Evolutionary conservation across 768 basidiomycete species (phyloP).

Genomic region (Fomitopsis pulvina): DNA sequence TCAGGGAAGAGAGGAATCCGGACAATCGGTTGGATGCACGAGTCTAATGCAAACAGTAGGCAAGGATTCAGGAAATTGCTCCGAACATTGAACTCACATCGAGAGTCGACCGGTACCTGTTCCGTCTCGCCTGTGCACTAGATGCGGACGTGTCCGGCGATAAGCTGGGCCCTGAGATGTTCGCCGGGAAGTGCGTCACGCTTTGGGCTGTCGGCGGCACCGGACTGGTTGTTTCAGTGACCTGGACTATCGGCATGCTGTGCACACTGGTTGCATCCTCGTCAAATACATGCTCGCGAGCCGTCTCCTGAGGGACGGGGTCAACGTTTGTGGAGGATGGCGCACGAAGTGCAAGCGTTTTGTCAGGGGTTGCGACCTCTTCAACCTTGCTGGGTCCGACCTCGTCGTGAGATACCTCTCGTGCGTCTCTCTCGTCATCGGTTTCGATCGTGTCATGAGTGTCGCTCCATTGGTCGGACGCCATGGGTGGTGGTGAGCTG

Average conservation of each 20-base stretch:
- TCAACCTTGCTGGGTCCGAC: slow-evolving; percentile 19
- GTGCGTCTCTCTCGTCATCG: slow-evolving; percentile 27
- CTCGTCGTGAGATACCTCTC: slow-evolving; percentile 21
- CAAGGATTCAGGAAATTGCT: slow-evolving; percentile 3
- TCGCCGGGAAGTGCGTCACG: slow-evolving; percentile 5
- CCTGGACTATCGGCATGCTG: slow-evolving; percentile 51
- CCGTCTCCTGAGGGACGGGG: slow-evolving; percentile 9
- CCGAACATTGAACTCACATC: slow-evolving; percentile 43
- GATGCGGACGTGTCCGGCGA: slow-evolving; percentile 16
- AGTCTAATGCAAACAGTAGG: slow-evolving; percentile 27
- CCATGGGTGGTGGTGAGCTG: slow-evolving; percentile 14
- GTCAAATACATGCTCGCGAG: slow-evolving; percentile 35
- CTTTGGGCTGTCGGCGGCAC: slow-evolving; percentile 21
- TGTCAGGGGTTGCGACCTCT: slow-evolving; percentile 14
- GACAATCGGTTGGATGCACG: slow-evolving; percentile 72
- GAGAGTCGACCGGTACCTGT: slow-evolving; percentile 43
- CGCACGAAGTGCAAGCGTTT: slow-evolving; percentile 23
- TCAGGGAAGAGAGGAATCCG: slow-evolving; percentile 78
- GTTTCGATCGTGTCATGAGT: slow-evolving; percentile 29
- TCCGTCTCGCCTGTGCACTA: slow-evolving; percentile 12
- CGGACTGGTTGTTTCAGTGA: slow-evolving; percentile 33
- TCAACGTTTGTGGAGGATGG: slow-evolving; percentile 31
- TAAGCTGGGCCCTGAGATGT: slow-evolving; percentile 22
- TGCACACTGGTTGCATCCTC: slow-evolving; percentile 45
- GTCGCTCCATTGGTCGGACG: slow-evolving; percentile 33